phyloP scores from a whole-genome alignment of 371 early-diverging fungal species.

The Batrachochytrium dendrobatidis region DNA sequence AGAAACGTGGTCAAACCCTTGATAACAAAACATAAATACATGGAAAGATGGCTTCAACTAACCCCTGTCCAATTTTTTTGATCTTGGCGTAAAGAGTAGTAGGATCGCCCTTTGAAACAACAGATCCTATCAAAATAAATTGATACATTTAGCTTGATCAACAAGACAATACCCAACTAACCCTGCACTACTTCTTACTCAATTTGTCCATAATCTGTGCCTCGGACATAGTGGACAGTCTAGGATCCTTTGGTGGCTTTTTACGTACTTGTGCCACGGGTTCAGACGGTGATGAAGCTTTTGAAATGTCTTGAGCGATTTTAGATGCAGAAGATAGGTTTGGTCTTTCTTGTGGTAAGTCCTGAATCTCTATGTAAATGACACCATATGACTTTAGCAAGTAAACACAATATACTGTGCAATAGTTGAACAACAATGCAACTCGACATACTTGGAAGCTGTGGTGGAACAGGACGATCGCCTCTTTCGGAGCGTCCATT shows the following conservation, averaged over 20 bases:
- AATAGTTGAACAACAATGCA: too few relatives aligned
- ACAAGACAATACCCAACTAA: too few relatives aligned
- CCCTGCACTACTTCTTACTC: too few relatives aligned
- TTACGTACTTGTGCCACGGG: not conserved
- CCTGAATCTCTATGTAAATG: not conserved
- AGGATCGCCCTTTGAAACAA: slow-evolving; percentile 87
- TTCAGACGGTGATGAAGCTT: not conserved
- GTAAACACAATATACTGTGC: too few relatives aligned
- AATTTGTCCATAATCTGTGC: slow-evolving; percentile 86
- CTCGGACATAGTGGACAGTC: slow-evolving; percentile 55
- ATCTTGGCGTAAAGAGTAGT: slow-evolving; percentile 74
- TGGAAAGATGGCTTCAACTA: slow-evolving; percentile 14
- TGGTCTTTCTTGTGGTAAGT: not conserved
- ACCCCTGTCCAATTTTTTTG: slow-evolving; percentile 95
- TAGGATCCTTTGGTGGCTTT: not conserved
- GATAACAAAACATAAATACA: not conserved
- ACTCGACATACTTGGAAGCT: too few relatives aligned
- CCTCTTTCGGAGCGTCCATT: too few relatives aligned
- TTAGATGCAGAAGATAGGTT: not conserved
- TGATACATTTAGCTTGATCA: not conserved
- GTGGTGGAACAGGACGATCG: too few relatives aligned
- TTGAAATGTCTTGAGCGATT: not conserved
- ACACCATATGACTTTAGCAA: too few relatives aligned
- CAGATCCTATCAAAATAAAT: slow-evolving; percentile 13
- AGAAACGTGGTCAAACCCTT: not conserved